Conservation (phyloP, 148 eudicot species). For the Rhododendron griersonianum region DNA sequence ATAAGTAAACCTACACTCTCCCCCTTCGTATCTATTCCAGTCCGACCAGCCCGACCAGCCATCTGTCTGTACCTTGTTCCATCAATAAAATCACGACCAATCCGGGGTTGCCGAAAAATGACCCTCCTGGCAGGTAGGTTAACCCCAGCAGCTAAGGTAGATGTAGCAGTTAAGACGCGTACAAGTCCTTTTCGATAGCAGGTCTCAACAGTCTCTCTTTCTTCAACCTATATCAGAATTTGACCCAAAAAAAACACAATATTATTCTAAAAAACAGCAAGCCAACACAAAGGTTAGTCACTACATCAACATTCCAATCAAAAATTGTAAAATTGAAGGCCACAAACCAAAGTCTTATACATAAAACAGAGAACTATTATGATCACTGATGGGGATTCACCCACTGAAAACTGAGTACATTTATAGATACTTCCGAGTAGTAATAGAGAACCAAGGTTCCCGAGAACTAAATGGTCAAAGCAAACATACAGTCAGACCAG, state of each 20-base stretch:
- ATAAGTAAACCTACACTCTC: conserved; percentile 79
- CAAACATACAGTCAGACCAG: conserved; percentile 87
- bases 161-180: conserved; percentile 97
- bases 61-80: conserved; percentile 93
- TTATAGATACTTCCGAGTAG: not conserved
- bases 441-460: not conserved
- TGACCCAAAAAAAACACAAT: not conserved
- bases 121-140: conserved; percentile 98
- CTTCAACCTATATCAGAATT: conserved; percentile 68
- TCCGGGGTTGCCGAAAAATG: conserved; percentile 92
- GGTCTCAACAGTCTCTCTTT: conserved; percentile 84
- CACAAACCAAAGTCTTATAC: not conserved
- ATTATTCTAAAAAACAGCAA: not conserved
- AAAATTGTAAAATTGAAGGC: not conserved
- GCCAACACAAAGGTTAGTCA: not conserved
- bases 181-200: conserved; percentile 96
- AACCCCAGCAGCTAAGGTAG: conserved; percentile 98
- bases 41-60: conserved; percentile 99
- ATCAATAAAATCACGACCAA: conserved; percentile 96
- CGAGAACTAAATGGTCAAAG: not conserved
- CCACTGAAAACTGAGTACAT: not conserved
- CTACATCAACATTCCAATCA: not conserved
- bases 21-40: conserved; percentile 98
- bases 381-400: not conserved
- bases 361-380: not conserved